A percentile compares a stretch with the other conserved stretches of the same genome.
Conservation (phyloP, 352 stramenopile species). For the Globisporangium uncinulatum region DNA sequence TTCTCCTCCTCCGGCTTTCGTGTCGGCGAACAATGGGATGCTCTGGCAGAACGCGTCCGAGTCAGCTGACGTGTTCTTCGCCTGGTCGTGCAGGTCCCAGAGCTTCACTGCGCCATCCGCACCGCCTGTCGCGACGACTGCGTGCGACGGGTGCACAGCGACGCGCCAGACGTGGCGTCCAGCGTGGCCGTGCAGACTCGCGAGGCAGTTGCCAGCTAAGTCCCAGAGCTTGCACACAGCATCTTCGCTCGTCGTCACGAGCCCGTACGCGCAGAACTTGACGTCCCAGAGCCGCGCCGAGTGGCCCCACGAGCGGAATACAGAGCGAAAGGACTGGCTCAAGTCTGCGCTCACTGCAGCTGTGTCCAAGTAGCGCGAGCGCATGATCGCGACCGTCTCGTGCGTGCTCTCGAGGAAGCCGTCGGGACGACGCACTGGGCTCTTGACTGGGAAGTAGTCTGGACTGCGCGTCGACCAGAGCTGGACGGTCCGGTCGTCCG, state of each 20-base stretch:
- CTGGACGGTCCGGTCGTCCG: constrained; percentile 80
- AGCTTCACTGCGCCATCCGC: constrained; percentile 78
- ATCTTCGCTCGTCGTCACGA: constrained; percentile 77
- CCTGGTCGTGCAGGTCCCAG: constrained; percentile 59
- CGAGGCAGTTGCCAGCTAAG: constrained; percentile 47
- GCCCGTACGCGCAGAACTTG: constrained; percentile 40
- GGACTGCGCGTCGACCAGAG: constrained; percentile 54
- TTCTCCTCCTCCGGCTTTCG: background rate
- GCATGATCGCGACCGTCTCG: constrained; percentile 9
- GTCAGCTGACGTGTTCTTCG: constrained; percentile 31
- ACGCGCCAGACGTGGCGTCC: constrained; percentile 78
- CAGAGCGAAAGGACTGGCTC: constrained; percentile 28
- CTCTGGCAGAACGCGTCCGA: constrained; percentile 9
- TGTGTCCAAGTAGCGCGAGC: background rate
- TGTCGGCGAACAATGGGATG: constrained; percentile 12
- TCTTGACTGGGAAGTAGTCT: constrained; percentile 5
- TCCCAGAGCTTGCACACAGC: constrained; percentile 72
- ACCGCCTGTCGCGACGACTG: constrained; percentile 59
- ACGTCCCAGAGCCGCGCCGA: constrained; percentile 84
- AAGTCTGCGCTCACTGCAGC: constrained; percentile 6
- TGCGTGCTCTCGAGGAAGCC: constrained; percentile 13
- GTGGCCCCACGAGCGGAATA: constrained; percentile 79
- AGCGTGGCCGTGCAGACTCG: constrained; percentile 68
- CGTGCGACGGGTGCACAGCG: constrained; percentile 42
- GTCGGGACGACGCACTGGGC: background rate